Evolutionary conservation across 257 asterid species (phyloP).

Genomic region (Nicotiana attenuata): DNA sequence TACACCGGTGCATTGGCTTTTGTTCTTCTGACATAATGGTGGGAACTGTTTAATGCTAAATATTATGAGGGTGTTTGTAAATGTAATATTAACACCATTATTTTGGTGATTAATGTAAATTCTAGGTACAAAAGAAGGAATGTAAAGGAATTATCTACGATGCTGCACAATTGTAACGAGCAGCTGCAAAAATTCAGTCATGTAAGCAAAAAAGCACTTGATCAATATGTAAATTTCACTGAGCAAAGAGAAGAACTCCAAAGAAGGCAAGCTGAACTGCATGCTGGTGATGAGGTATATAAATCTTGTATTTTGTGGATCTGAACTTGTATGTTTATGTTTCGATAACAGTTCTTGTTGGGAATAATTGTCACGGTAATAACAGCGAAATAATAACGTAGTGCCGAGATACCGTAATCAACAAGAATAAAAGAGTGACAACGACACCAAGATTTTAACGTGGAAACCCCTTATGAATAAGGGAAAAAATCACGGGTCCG

Average conservation of each 20-base stretch:
- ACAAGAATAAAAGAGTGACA: too few species aligned
- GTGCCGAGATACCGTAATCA: too few species aligned
- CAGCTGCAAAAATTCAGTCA: slow-evolving; percentile 89
- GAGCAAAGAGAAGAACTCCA: slow-evolving; percentile 96
- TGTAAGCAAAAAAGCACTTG: slow-evolving; percentile 91
- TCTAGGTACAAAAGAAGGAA: slow-evolving; percentile 64
- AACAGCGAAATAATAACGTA: too few species aligned
- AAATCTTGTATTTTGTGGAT: slow-evolving; percentile 7
- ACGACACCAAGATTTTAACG: too few species aligned
- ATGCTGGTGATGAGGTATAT: slow-evolving; percentile 93
- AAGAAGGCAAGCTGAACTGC: slow-evolving; percentile 89
- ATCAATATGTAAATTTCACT: slow-evolving; percentile 91
- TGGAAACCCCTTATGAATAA: too few species aligned
- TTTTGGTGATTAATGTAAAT: not conserved
- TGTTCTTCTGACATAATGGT: not conserved
- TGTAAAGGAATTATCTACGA: slow-evolving; percentile 67
- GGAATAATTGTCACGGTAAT: too few species aligned
- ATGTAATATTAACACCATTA: not conserved
- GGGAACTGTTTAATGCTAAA: not conserved
- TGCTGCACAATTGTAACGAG: slow-evolving; percentile 88
- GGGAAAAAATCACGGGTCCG: too few species aligned
- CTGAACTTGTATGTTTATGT: not conserved
- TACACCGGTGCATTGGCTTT: not conserved
- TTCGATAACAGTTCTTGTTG: not conserved
- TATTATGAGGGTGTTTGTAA: not conserved